phyloP scores from a whole-genome alignment of 208 protist species.

The Crithidia sp. region DNA sequence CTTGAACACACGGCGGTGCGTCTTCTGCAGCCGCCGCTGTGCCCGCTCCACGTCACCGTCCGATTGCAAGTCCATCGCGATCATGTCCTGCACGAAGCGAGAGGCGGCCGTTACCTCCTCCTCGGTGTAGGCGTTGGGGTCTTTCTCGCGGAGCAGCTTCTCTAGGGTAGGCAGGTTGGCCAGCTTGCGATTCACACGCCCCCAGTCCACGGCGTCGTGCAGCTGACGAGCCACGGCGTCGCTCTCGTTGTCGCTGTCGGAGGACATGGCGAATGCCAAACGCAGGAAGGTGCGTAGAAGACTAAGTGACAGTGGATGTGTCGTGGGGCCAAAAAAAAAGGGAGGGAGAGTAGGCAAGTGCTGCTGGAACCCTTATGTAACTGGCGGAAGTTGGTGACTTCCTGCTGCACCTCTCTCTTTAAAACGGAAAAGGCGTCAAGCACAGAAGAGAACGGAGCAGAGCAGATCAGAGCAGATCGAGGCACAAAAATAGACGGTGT shows the following conservation, averaged over 20 bases:
- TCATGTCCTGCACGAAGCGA: conserved; percentile 58
- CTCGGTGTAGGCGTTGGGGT: conserved; percentile 70
- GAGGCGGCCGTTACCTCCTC: conserved; percentile 52
- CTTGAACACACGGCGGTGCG: conserved; percentile 63
- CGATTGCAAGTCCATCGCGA: conserved; percentile 30
- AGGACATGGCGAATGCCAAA: conserved; percentile 24
- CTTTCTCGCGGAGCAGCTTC: conserved; percentile 62
- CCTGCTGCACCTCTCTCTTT: too few species aligned
- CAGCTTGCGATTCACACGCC: conserved; percentile 60
- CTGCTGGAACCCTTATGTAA: not conserved
- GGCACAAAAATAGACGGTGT: too few species aligned
- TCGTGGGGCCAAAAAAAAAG: conserved; percentile 14
- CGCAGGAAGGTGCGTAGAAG: too few species aligned
- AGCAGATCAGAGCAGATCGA: too few species aligned
- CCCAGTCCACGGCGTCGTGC: conserved; percentile 35
- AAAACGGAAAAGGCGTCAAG: not conserved
- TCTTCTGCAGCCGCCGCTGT: conserved; percentile 70
- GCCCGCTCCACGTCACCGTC: conserved; percentile 47
- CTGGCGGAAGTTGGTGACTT: too few species aligned
- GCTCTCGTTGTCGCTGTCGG: conserved; percentile 39
- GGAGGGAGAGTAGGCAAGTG: conserved; percentile 18
- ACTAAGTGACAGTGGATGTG: too few species aligned
- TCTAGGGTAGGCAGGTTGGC: conserved; percentile 76
- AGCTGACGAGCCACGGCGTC: conserved; percentile 1
- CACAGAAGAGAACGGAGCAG: conserved; percentile 15